A percentile compares a stretch with the other conserved stretches of the same genome.
phyloP scores from a whole-genome alignment of 768 basidiomycete genomes.

The Botryobasidium botryosum region DNA sequence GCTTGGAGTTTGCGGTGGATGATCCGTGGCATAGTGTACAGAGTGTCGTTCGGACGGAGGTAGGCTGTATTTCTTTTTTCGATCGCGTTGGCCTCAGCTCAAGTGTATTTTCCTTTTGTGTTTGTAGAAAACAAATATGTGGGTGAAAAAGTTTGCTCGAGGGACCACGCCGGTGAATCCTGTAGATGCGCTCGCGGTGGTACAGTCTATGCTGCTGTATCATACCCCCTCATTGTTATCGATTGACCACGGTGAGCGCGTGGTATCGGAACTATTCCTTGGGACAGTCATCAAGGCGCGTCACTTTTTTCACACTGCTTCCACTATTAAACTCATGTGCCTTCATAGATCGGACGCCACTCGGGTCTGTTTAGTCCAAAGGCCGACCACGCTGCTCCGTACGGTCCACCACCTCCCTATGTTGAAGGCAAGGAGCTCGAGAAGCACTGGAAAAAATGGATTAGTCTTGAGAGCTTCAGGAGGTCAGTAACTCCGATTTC shows the following conservation, averaged over 20 bases:
- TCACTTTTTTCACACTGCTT: not conserved
- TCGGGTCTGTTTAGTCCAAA: conserved; percentile 19
- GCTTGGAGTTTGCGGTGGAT: no score
- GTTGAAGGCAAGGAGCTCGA: no score
- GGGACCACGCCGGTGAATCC: not conserved
- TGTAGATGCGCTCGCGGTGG: conserved; percentile 16
- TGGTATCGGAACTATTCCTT: conserved; percentile 18
- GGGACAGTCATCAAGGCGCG: conserved; percentile 17
- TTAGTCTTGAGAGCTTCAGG: conserved; percentile 21
- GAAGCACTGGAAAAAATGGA: conserved; percentile 22
- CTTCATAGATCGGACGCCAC: conserved; percentile 19
- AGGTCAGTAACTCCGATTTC: conserved; percentile 20
- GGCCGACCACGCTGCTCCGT: conserved; percentile 14
- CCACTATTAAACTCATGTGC: not conserved
- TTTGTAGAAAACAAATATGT: conserved; percentile 22
- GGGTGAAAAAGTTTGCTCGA: conserved; percentile 14
- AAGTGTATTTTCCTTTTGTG: not conserved
- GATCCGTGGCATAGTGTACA: conserved; percentile 7
- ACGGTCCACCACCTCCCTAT: no score
- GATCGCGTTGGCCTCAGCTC: not conserved
- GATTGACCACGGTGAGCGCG: conserved; percentile 18
- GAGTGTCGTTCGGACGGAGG: conserved; percentile 4
- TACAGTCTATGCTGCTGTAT: conserved; percentile 18
- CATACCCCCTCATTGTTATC: conserved; percentile 17
- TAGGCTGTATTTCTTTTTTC: not conserved